Evolutionary conservation across 2,329 filamentous ascomycete species (phyloP), one percentile per base, ranked within the genome.

Genomic region (Colletotrichum cuscutae): DNA sequence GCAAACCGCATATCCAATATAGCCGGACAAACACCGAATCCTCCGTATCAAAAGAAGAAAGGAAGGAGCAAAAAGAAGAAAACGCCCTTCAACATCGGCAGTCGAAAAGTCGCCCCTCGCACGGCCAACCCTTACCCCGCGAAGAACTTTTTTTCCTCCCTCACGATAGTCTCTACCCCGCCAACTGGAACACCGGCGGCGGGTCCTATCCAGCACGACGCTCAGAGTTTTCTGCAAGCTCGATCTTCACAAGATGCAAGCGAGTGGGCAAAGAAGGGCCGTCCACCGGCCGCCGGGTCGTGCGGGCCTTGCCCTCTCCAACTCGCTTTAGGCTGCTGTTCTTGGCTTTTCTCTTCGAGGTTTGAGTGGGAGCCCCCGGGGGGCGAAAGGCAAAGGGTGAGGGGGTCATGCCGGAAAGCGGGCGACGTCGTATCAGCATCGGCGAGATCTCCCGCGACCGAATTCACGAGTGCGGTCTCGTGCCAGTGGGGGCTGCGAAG

Each of bases 161-260:
- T 69, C 53, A 22, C 54, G 59, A 64, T 56, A 22, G 59, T 26
- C 28, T 26, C 24, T 69, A 69, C 70, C 70, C 70, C 70, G 65
- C 70, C 65, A 69, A 59, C 70, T 69, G 70, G 70, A 72, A 72
- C 70, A 56, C 65, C 19, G 30, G 26, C 8, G 24, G 70, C 59
- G 65, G 65, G 53, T 26, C 28, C 35, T 15, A 30, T 56, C 15
- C 58, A 30, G 58, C 37, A 28, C 52, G 28, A 68, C n/a, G 52
- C 32, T 71, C 62, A 54, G 30, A 57, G 37, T 57, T 37, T 52
- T 37, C 32, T 56, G n/a, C 35, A 57, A n/a, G 22, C 57, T 49
- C 65, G 65, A 60, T 60, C 65, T 53, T 53, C 30, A 28, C 65
- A 62, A 42, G 54, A 54, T 26, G 42, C 11, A 61, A 61, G 57